Percentiles rank a stretch among this genome's conserved stretches.
Evolutionary conservation across 805 yeast species (phyloP).

Genomic region (Candida peoriensis): DNA sequence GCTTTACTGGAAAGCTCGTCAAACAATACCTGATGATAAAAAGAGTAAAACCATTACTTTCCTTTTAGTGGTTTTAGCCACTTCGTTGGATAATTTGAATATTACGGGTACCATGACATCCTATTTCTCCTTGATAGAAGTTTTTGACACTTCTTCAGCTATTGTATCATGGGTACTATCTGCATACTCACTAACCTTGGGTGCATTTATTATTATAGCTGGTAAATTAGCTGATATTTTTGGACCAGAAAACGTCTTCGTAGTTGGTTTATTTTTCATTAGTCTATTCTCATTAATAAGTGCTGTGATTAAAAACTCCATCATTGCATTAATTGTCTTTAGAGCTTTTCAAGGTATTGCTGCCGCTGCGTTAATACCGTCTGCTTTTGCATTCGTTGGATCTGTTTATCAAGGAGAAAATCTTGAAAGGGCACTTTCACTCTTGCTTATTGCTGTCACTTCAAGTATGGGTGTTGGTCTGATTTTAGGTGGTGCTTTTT

Average conservation of each 20-base stretch:
- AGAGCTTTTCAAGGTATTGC: conserved; percentile 42
- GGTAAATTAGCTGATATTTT: conserved; percentile 39
- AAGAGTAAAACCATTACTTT: conserved; percentile 2
- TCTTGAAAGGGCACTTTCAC: conserved; percentile 24
- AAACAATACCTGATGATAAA: background rate
- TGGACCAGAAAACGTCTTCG: conserved; percentile 32
- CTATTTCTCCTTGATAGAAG: conserved; percentile 1
- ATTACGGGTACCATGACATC: conserved; percentile 4
- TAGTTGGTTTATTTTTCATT: conserved; percentile 20
- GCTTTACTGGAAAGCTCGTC: background rate
- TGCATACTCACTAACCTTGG: conserved; percentile 39
- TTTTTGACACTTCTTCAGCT: conserved; percentile 2
- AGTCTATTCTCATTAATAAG: conserved; percentile 28
- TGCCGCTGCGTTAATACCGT: conserved; percentile 37
- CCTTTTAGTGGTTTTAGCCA: conserved; percentile 1
- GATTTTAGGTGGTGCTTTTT: conserved; percentile 41
- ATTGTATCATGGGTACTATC: conserved; percentile 37
- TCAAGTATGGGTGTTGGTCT: conserved; percentile 34
- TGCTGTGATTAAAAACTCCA: conserved; percentile 31
- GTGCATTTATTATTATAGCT: conserved; percentile 37
- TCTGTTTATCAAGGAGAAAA: conserved; percentile 25
- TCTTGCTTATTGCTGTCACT: conserved; percentile 24
- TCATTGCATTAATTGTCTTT: conserved; percentile 34
- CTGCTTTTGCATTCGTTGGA: conserved; percentile 30
- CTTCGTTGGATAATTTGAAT: conserved; percentile 5